Percentiles rank a stretch among this genome's conserved stretches.
phyloP scores from a whole-genome alignment of 805 yeast genomes.

The Ogataea dorogensis region DNA sequence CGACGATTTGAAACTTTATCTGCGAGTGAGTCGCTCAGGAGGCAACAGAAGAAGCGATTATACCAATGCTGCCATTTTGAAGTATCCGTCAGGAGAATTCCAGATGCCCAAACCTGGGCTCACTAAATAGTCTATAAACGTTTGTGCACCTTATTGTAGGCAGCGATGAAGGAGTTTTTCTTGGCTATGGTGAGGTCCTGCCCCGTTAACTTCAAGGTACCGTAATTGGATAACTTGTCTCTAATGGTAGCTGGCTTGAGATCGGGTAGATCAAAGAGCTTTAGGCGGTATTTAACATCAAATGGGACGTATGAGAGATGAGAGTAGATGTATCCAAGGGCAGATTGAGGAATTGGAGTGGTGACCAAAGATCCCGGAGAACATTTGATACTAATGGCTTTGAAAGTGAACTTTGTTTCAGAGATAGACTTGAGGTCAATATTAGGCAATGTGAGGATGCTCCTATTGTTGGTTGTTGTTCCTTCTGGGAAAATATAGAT shows the following conservation, averaged over 20 bases:
- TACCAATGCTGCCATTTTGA: conserved; percentile 57
- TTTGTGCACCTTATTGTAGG: conserved; percentile 8
- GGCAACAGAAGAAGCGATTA: conserved; percentile 51
- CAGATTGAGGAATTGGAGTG: conserved; percentile 31
- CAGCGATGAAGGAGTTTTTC: conserved; percentile 43
- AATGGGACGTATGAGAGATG: conserved; percentile 12
- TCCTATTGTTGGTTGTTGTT: conserved; percentile 80
- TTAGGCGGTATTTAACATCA: conserved; percentile 22
- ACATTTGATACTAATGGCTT: conserved; percentile 39
- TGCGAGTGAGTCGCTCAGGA: conserved; percentile 50
- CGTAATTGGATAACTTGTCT: conserved; percentile 39
- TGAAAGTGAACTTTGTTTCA: conserved; percentile 25
- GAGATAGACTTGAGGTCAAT: conserved; percentile 21
- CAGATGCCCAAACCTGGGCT: conserved; percentile 15
- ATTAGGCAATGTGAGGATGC: conserved; percentile 57
- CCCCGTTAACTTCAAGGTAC: conserved; percentile 50
- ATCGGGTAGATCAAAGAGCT: conserved; percentile 21
- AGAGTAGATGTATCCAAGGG: conserved; percentile 12
- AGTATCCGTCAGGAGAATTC: conserved; percentile 61
- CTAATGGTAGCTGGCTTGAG: conserved; percentile 19
- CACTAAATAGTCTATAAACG: conserved; percentile 12
- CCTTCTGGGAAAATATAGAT: conserved; percentile 73
- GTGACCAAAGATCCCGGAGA: conserved; percentile 38
- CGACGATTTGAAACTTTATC: conserved; percentile 42
- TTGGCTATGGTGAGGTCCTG: conserved; percentile 40